Conservation (phyloP, 1,284 basidiomycete species). For the Irpex rosettiformis region DNA sequence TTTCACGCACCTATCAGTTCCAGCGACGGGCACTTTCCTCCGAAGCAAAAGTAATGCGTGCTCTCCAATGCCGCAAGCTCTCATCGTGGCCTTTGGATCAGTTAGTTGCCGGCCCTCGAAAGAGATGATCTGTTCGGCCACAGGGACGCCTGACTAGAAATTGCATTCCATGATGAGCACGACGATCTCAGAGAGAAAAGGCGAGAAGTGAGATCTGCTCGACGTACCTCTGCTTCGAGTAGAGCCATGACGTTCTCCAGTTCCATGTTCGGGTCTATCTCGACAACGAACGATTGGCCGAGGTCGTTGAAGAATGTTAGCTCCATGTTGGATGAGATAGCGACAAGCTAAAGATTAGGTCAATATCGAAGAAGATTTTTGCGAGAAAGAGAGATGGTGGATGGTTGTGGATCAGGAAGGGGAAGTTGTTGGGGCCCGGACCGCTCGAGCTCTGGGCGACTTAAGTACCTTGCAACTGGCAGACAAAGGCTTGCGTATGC, state of each 20-base stretch:
- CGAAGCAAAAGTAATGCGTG: constrained; percentile 67
- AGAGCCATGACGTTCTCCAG: constrained; percentile 87
- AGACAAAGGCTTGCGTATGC: constrained; percentile 12
- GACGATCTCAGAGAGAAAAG: neutral
- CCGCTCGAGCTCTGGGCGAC: constrained; percentile 1
- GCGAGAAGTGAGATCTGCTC: constrained; percentile 12
- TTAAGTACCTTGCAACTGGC: neutral
- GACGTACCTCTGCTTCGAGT: constrained; percentile 82
- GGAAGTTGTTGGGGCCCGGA: neutral
- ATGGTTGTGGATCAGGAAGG: constrained; percentile 6
- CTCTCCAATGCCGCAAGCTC: constrained; percentile 55
- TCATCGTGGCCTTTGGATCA: constrained; percentile 64
- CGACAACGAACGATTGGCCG: constrained; percentile 74
- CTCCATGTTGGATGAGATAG: too few species aligned
- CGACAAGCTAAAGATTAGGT: constrained; percentile 13
- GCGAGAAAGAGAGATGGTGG: neutral
- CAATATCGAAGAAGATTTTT: constrained; percentile 6
- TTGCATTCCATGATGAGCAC: neutral
- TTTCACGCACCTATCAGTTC: constrained; percentile 44
- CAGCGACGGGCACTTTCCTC: constrained; percentile 56
- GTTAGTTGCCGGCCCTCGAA: constrained; percentile 61
- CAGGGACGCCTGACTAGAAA: constrained; percentile 60
- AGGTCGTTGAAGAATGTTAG: constrained; percentile 79
- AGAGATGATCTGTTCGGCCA: constrained; percentile 68
- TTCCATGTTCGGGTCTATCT: constrained; percentile 86